phyloP scores from a whole-genome alignment of 345 rosid species.

The Camelina laxa region DNA sequence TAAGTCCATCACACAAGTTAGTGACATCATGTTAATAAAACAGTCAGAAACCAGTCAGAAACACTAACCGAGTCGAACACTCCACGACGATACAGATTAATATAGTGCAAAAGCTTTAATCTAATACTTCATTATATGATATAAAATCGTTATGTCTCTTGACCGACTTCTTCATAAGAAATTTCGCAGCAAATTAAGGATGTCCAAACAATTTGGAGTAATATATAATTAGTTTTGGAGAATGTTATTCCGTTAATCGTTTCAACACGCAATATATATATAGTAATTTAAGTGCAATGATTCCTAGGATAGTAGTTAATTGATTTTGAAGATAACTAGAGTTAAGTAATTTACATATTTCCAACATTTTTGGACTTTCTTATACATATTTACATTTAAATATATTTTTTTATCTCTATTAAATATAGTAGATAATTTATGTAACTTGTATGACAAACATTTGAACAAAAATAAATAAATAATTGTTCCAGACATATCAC shows the following conservation, averaged over 20 bases:
- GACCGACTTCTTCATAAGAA: conserved; percentile 22
- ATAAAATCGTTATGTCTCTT: conserved; percentile 17
- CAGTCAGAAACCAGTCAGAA: conserved; percentile 17
- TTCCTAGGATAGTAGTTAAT: conserved; percentile 9
- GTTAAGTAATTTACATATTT: neutral
- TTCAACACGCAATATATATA: conserved; percentile 17
- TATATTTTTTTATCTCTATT: neutral
- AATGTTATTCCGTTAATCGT: neutral
- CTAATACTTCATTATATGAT: neutral
- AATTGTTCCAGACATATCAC: neutral
- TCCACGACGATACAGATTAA: conserved; percentile 17
- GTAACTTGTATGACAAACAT: neutral
- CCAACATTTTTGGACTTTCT: neutral
- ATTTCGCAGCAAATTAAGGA: conserved; percentile 31
- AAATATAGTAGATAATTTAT: neutral
- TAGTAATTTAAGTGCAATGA: conserved; percentile 8
- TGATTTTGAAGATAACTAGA: neutral
- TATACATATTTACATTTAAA: neutral
- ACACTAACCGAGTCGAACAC: conserved; percentile 33
- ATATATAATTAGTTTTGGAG: neutral
- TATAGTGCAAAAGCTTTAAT: neutral
- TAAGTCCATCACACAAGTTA: neutral
- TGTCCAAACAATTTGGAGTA: conserved; percentile 20
- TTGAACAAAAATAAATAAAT: neutral
- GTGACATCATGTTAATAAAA: conserved; percentile 20